Conservation (phyloP, 805 yeast species). For the Barnettozyma sucrosica region DNA sequence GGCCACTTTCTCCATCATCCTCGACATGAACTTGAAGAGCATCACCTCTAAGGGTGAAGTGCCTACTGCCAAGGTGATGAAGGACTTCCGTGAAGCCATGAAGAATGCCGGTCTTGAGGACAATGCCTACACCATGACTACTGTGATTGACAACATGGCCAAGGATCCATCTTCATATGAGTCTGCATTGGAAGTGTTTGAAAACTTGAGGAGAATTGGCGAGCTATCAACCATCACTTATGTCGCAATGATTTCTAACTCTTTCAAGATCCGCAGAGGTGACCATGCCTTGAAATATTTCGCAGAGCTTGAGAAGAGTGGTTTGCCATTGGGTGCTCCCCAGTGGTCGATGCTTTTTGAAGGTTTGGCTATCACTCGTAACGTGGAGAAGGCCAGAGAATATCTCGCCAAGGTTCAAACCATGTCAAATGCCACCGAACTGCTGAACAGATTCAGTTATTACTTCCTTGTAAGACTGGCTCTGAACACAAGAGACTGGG, state of each 20-base stretch:
- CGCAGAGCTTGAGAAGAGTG: slow-evolving; percentile 30
- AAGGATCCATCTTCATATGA: slow-evolving; percentile 39
- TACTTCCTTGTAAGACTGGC: slow-evolving; percentile 20
- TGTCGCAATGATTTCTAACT: slow-evolving; percentile 43
- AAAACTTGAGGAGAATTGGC: slow-evolving; percentile 32
- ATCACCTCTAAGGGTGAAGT: slow-evolving; percentile 37
- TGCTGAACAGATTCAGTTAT: slow-evolving; percentile 17
- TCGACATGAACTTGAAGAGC: slow-evolving; percentile 47
- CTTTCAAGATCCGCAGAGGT: slow-evolving; percentile 37
- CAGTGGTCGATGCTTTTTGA: slow-evolving; percentile 25
- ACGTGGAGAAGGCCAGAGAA: slow-evolving; percentile 12
- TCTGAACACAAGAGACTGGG: slow-evolving; percentile 10
- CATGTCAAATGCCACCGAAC: neutral
- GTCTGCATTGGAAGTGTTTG: slow-evolving; percentile 47
- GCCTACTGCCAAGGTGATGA: slow-evolving; percentile 34
- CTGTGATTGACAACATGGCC: slow-evolving; percentile 49
- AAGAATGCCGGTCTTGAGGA: slow-evolving; percentile 30
- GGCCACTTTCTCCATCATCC: slow-evolving; percentile 55
- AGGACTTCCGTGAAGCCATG: slow-evolving; percentile 38
- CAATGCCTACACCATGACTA: slow-evolving; percentile 43
- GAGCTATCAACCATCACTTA: slow-evolving; percentile 34
- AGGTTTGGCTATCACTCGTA: slow-evolving; percentile 16
- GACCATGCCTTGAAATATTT: slow-evolving; percentile 31
- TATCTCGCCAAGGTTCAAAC: slow-evolving; percentile 13
- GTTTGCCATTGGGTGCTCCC: slow-evolving; percentile 5